Evolutionary conservation across 257 asterid genomes (phyloP), one percentile per base, ranked within the genome.

Genomic region (Solanum phureja): DNA sequence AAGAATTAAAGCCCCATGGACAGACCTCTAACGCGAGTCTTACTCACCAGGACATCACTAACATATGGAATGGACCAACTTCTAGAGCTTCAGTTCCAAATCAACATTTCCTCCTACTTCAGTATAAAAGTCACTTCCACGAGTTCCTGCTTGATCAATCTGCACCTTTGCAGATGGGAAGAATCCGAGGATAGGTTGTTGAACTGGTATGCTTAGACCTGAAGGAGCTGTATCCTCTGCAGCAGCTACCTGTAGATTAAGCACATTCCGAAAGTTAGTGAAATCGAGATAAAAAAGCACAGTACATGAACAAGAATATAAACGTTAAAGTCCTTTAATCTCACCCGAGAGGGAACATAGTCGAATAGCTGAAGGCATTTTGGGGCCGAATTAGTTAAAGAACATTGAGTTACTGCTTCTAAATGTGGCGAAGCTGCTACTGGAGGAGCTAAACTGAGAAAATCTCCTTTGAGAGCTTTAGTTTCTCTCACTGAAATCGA

Each of bases 371-470:
- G 91, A 1, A 75, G 85, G 58, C 49, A 64, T 2, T 85, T 87
- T 52, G 34, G 85, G 9, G 88, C 91, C 24, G 89, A 89, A 86
- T 60, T 40, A 60, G 86, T 83, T 31, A 69, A 69, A 35, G 88
- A 14, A 71, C 84, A 68, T 27, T 37, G 83, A 73, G 87, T 86
- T 75, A 88, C 87, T 37, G 62, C 60, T 76, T 19, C 64, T 40
- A 40, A 62, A n/a, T 40, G n/a, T 38, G 62, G 74, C 13, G 29
- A 84, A 7, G 87, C 84, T 83, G 71, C 75, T 1, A 86, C 66
- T 1, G 99, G 98, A 92, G 98, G 99, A 79, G 95, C 98, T 90
- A 95, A 87, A 4, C 96, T 86, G 76, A 95, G 95, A 83, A 97
- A 95, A 83, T 94, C 94, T 87, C 95, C 95, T 49, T 88, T 90